These are phyloP conservation scores for Microdochium bolleyi DNA, from an alignment of 2,329 filamentous ascomycete species.

Conservation along the genomic window DNA sequence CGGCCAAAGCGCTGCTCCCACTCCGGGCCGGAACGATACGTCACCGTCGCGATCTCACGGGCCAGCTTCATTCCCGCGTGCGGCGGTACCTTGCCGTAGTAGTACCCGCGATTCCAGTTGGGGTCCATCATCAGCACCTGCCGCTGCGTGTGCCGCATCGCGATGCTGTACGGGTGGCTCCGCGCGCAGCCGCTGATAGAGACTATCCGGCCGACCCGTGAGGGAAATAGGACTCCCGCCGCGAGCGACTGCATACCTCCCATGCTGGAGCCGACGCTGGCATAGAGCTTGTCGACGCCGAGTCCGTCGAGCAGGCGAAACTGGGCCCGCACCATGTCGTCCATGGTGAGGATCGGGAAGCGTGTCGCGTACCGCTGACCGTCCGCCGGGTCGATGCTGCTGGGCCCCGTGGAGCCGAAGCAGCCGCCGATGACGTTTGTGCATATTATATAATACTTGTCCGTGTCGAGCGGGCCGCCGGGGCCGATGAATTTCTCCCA, in stretches of 20 bases:
- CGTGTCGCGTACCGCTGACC: conserved; percentile 84
- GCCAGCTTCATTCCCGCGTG: conserved; percentile 98
- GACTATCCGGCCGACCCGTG: conserved; percentile 73
- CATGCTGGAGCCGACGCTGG: conserved; percentile 94
- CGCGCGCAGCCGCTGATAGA: conserved; percentile 90
- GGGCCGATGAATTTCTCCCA: conserved; percentile 99
- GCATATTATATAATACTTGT: conserved; percentile 89
- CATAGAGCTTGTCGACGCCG: conserved; percentile 71
- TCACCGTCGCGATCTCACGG: conserved; percentile 94
- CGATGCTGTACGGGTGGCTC: conserved; percentile 95
- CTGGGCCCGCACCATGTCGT: conserved; percentile 96
- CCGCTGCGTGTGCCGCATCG: conserved; percentile 95
- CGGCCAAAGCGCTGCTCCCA: conserved; percentile 95
- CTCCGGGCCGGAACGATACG: conserved; percentile 91
- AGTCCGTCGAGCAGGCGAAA: conserved; percentile 79
- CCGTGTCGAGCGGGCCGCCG: conserved; percentile 74
- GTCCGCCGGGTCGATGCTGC: conserved; percentile 80
- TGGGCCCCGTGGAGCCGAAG: conserved; percentile 89
- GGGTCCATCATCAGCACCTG: conserved; percentile 99
- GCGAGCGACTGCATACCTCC: conserved; percentile 96
- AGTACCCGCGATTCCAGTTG: conserved; percentile 92
- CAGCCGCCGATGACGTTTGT: conserved; percentile 96
- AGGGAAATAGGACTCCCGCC: conserved; percentile 74
- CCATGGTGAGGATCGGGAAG: conserved; percentile 91
- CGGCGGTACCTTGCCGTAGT: conserved; percentile 81